phyloP scores from a whole-genome alignment of 257 asterid species.

The Salvia splendens region DNA sequence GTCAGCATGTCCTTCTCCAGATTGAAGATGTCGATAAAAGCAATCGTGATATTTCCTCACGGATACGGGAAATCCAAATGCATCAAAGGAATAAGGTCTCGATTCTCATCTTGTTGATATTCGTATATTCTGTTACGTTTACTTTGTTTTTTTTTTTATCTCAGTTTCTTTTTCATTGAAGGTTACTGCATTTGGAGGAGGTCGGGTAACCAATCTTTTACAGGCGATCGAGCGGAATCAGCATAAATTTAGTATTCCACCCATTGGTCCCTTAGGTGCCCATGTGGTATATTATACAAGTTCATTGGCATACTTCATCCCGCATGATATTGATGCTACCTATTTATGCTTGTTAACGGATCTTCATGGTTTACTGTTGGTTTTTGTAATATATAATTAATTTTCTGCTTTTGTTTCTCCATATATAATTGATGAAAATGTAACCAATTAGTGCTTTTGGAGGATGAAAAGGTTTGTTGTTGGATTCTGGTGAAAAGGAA shows the following conservation, averaged over 20 bases:
- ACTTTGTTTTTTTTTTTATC: neutral
- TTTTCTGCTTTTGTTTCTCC: neutral
- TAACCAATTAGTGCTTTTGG: too few species aligned
- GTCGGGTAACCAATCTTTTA: slow-evolving; percentile 62
- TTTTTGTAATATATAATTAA: neutral
- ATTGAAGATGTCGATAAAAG: slow-evolving; percentile 54
- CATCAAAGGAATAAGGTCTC: slow-evolving; percentile 68
- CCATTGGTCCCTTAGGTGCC: slow-evolving; percentile 94
- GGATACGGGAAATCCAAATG: slow-evolving; percentile 62
- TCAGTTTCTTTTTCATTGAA: slow-evolving; percentile 36
- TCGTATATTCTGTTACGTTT: slow-evolving; percentile 14
- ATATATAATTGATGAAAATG: too few species aligned
- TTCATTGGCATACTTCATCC: slow-evolving; percentile 6
- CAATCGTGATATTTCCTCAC: slow-evolving; percentile 43
- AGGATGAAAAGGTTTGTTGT: too few species aligned
- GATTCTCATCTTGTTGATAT: slow-evolving; percentile 16
- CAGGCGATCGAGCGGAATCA: slow-evolving; percentile 75
- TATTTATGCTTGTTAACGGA: slow-evolving; percentile 22
- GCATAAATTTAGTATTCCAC: slow-evolving; percentile 65
- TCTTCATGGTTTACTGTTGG: slow-evolving; percentile 7
- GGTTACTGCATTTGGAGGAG: slow-evolving; percentile 97
- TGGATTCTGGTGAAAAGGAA: neutral
- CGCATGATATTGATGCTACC: slow-evolving; percentile 3
- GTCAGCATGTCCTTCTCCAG: slow-evolving; percentile 42
- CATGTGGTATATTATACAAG: slow-evolving; percentile 68